Conservation (phyloP, 768 basidiomycete genomes). For the Mycena latifolia region DNA sequence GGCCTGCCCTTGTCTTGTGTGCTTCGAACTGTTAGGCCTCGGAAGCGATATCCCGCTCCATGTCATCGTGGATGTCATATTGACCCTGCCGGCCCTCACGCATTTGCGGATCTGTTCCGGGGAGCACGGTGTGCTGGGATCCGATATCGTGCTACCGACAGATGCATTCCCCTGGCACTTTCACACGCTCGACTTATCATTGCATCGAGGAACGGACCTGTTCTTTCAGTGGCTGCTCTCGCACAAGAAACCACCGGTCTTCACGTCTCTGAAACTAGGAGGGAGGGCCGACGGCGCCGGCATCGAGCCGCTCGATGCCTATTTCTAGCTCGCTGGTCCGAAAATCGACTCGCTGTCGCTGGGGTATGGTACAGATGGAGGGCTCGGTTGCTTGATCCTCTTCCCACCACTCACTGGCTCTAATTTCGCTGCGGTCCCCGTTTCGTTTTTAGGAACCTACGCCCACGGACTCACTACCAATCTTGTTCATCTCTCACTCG, state of each 20-base stretch:
- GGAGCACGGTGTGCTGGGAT: background rate
- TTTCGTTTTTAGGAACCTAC: background rate
- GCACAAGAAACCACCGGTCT: background rate
- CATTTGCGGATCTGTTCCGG: background rate
- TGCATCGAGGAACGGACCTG: background rate
- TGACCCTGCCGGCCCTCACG: background rate
- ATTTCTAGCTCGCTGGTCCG: slow-evolving; percentile 1
- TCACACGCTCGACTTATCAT: background rate
- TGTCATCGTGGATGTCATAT: background rate
- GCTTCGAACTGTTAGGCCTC: too few relatives aligned
- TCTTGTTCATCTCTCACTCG: background rate
- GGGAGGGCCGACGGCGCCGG: background rate
- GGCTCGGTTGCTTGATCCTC: background rate
- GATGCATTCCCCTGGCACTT: background rate
- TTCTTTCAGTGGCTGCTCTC: slow-evolving; percentile 1
- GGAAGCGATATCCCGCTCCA: too few relatives aligned
- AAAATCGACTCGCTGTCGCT: background rate
- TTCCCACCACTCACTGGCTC: too few relatives aligned
- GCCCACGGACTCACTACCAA: background rate
- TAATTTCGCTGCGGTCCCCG: too few relatives aligned
- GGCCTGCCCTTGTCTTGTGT: too few relatives aligned
- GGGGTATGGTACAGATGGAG: background rate
- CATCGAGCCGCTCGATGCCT: slow-evolving; percentile 2
- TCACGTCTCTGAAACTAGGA: background rate
- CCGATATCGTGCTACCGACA: background rate